Conservation (phyloP, 2,329 filamentous ascomycete species). For the Aspergillus glaucus region DNA sequence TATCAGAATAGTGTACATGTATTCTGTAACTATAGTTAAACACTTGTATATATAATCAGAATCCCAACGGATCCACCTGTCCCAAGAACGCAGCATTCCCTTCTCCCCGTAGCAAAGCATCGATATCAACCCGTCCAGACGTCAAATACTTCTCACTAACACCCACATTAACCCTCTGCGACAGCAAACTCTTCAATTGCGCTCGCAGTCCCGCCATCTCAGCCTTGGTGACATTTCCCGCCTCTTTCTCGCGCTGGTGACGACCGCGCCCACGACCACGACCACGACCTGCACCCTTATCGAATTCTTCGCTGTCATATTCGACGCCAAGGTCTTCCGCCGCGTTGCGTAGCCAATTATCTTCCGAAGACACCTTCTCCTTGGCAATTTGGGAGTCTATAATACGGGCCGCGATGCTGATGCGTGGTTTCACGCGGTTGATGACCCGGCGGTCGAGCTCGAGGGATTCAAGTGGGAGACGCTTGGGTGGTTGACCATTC, state of each 20-base stretch:
- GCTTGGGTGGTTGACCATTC: conserved; percentile 48
- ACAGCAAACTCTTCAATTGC: conserved; percentile 65
- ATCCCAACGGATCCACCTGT: conserved; percentile 41
- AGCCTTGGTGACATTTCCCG: conserved; percentile 60
- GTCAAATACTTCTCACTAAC: conserved; percentile 84
- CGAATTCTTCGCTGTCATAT: conserved; percentile 84
- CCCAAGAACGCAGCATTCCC: conserved; percentile 63
- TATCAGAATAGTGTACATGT: no score
- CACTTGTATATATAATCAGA: conserved; percentile 8
- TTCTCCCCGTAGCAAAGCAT: conserved; percentile 58
- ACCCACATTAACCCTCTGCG: conserved; percentile 72
- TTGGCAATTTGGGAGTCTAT: conserved; percentile 78
- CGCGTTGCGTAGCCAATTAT: conserved; percentile 74
- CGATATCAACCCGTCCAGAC: conserved; percentile 68
- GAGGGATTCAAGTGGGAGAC: conserved; percentile 64
- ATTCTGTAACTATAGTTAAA: no score
- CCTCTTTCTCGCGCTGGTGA: conserved; percentile 67
- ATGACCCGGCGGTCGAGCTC: conserved; percentile 78
- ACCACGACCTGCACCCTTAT: conserved; percentile 42
- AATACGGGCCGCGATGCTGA: conserved; percentile 77
- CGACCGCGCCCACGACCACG: conserved; percentile 66
- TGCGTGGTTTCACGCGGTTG: conserved; percentile 66
- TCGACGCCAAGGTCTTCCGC: conserved; percentile 92
- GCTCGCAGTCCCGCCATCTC: conserved; percentile 65
- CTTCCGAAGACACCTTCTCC: conserved; percentile 76